phyloP scores from a whole-genome alignment of 345 rosid species.

The Lumnitzera littorea region DNA sequence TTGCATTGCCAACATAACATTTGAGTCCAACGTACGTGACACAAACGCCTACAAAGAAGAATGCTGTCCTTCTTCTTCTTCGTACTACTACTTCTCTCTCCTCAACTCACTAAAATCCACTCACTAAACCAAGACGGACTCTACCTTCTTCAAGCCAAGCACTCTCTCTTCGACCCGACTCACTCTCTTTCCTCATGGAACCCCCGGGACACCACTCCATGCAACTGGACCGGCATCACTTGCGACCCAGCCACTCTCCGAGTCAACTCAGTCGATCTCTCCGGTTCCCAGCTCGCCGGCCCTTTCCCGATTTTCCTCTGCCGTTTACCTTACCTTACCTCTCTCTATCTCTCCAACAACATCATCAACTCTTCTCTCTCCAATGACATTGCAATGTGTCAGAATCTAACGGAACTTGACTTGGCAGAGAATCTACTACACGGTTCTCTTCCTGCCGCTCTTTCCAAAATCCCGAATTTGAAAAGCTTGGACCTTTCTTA shows the following conservation, averaged over 20 bases:
- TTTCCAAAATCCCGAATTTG: conserved; percentile 45
- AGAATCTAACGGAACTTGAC: conserved; percentile 30
- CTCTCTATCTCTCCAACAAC: conserved; percentile 41
- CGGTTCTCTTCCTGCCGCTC: conserved; percentile 50
- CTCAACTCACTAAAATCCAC: conserved; percentile 15
- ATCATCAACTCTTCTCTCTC: conserved; percentile 58
- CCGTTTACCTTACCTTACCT: conserved; percentile 47
- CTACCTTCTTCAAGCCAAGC: conserved; percentile 54
- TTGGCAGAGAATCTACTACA: conserved; percentile 37
- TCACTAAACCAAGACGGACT: conserved; percentile 71
- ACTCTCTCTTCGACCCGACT: conserved; percentile 52
- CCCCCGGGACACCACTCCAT: conserved; percentile 52
- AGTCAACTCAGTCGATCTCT: conserved; percentile 52
- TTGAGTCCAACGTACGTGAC: too few species aligned
- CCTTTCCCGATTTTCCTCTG: conserved; percentile 76
- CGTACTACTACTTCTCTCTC: conserved; percentile 15
- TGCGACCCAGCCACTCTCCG: conserved; percentile 35
- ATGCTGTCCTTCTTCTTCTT: conserved; percentile 13
- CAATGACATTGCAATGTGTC: conserved; percentile 39
- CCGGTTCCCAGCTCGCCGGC: conserved; percentile 44
- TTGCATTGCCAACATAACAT: too few species aligned
- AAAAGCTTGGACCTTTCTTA: conserved; percentile 23
- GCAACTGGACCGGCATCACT: conserved; percentile 62
- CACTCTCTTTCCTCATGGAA: conserved; percentile 60
- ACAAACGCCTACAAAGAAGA: too few species aligned